phyloP scores from a whole-genome alignment of 768 basidiomycete genomes.

The Leccinum subgranulosum region DNA sequence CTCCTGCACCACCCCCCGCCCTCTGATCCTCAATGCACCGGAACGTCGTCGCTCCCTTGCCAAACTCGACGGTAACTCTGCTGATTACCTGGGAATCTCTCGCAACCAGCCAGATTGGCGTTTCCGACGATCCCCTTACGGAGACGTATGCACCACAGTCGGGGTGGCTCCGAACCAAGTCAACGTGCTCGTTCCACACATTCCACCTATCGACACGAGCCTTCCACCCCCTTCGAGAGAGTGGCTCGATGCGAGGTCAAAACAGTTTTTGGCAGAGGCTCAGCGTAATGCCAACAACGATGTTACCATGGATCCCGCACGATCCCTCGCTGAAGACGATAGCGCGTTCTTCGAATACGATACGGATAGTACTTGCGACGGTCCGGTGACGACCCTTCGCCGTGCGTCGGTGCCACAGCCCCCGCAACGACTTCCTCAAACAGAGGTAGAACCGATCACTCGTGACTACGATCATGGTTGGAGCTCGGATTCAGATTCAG shows the following conservation, averaged over 20 bases:
- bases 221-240: constrained; percentile 11
- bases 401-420: not conserved
- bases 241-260: constrained; percentile 17
- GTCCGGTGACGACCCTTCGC: not conserved
- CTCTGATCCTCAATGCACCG: constrained; percentile 8
- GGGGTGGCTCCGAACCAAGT: constrained; percentile 26
- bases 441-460: constrained; percentile 3
- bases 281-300: not conserved
- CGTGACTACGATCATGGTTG: constrained; percentile 7
- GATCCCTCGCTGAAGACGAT: constrained; percentile 4
- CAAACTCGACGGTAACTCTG: constrained; percentile 9
- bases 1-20: constrained; percentile 7
- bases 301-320: not conserved
- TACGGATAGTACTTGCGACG: constrained; percentile 18
- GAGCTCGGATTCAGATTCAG: constrained; percentile 5
- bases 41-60: constrained; percentile 17
- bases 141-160: constrained; percentile 21
- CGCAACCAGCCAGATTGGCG: constrained; percentile 21
- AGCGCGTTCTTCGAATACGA: constrained; percentile 20
- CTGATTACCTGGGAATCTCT: constrained; percentile 24
- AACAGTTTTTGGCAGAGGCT: constrained; percentile 11
- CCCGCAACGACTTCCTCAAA: not conserved
- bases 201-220: constrained; percentile 22
- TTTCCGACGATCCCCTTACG: constrained; percentile 24
- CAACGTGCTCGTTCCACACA: constrained; percentile 24